Percentiles rank a stretch among this genome's conserved stretches.
phyloP scores from a whole-genome alignment of 805 yeast genomes.

The Myxozyma sirexii region DNA sequence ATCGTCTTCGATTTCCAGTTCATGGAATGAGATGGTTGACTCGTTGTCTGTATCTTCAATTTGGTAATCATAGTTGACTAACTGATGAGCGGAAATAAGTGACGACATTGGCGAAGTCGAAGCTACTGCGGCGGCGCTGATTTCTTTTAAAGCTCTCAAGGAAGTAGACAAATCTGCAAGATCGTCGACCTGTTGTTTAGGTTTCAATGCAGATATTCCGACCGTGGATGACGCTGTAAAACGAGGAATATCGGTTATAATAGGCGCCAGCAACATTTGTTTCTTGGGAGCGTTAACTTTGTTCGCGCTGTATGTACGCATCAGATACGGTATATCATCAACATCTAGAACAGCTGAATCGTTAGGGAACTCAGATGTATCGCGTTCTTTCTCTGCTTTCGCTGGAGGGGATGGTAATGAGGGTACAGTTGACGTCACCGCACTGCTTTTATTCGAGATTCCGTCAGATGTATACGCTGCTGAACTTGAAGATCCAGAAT shows the following conservation, averaged over 20 bases:
- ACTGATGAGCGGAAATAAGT: not conserved
- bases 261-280: not conserved
- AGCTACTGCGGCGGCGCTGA: not conserved
- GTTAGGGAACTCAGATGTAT: not conserved
- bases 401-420: not conserved
- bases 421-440: conserved; percentile 3
- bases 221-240: not conserved
- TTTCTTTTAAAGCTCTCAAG: not conserved
- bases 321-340: conserved; percentile 2
- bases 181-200: not conserved
- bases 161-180: not conserved
- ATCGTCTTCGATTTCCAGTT: not conserved
- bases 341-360: not conserved
- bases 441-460: not conserved
- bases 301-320: not conserved
- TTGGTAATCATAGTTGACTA: not conserved
- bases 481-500: not conserved
- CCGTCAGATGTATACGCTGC: not conserved
- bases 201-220: not conserved
- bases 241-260: conserved; percentile 5
- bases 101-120: not conserved
- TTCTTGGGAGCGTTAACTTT: not conserved
- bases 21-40: not conserved
- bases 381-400: not conserved
- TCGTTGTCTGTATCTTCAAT: not conserved